phyloP scores from a whole-genome alignment of 31 red algal genomes.

The Porphyra umbilicalis region DNA sequence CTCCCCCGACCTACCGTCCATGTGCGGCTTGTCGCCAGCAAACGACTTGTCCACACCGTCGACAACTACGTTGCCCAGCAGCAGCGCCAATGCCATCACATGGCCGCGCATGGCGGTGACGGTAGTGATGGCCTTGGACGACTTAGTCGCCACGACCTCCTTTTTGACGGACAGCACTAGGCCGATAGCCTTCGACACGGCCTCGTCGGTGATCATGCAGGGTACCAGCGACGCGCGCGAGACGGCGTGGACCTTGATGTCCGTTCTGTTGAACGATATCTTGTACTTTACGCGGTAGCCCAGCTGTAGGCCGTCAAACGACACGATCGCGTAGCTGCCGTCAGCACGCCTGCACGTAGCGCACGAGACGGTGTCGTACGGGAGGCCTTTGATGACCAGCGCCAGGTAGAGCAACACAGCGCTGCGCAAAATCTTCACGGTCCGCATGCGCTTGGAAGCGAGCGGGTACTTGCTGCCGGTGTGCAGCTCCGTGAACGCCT shows the following conservation, averaged over 20 bases:
- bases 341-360: not conserved
- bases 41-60: not conserved
- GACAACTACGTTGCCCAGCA: not conserved
- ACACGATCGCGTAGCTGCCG: not conserved
- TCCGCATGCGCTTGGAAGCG: not conserved
- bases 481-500: not conserved
- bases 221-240: not conserved
- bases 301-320: not conserved
- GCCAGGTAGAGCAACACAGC: not conserved
- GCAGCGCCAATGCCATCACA: not conserved
- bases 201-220: not conserved
- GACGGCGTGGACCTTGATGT: not conserved
- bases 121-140: not conserved
- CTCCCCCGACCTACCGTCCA: not conserved
- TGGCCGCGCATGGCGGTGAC: not conserved
- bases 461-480: not conserved
- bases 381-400: not conserved
- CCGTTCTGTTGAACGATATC: not conserved
- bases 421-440: not conserved
- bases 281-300: not conserved
- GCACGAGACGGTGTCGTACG: not conserved
- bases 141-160: not conserved
- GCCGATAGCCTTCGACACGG: not conserved
- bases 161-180: not conserved
- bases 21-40: not conserved